Base-by-base conservation (phyloP, 139 green algal genomes). In the Cymbomonas tetramitiformis region DNA sequence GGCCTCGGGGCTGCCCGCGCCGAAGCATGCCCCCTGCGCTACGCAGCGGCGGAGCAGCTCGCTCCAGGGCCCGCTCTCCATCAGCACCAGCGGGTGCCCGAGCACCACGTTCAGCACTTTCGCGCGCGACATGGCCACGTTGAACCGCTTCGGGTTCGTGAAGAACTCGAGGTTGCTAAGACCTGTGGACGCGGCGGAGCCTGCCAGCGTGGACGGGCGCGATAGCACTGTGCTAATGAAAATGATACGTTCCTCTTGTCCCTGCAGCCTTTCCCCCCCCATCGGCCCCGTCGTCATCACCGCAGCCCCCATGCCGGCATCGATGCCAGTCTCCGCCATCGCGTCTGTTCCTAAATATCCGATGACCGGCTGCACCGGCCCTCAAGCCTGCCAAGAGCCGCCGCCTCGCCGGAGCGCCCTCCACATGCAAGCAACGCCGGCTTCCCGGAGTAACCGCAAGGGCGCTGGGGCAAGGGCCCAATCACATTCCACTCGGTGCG, bases 101-200 rank as follows among this genome's bases (percentile, higher is more conserved):
- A 90, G 67, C 32, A 87, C 77, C 44, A 93, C 79, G 54, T 90
- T 74, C 57, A 93, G 63, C n/a, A 76, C 79, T 29, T 67, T 81
- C 29, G 86, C 83, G 0, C 85, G 75, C 0, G 82, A 93, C 51
- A 91, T 79, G 9, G 85, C 85, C 46, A 95, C 86, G 58, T 95
- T 95, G 77, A 94, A 93, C 38, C 82, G 66, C 66, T 86, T 87
- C 23, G 83, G 73, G 64, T 85, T 90, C 46, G 53, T 31, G 61
- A 84, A 77, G 61, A 93, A 88, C 33, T 78, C 79, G 19, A 87
- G 62, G 30, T 67, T 39, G n/a, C n/a, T n/a, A n/a, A n/a, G n/a
- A 4, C 28, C 30, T 36, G 38, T 34, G 24, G 38, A 7, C 44
- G 44, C 31, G 15, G 40, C 46, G 6, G 28, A 5, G 6, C 32